A percentile compares a stretch with the other conserved stretches of the same genome.
These are phyloP conservation scores for Aspergillus persii DNA, from an alignment of 2,329 filamentous ascomycete genomes.

Conservation along the genomic window DNA sequence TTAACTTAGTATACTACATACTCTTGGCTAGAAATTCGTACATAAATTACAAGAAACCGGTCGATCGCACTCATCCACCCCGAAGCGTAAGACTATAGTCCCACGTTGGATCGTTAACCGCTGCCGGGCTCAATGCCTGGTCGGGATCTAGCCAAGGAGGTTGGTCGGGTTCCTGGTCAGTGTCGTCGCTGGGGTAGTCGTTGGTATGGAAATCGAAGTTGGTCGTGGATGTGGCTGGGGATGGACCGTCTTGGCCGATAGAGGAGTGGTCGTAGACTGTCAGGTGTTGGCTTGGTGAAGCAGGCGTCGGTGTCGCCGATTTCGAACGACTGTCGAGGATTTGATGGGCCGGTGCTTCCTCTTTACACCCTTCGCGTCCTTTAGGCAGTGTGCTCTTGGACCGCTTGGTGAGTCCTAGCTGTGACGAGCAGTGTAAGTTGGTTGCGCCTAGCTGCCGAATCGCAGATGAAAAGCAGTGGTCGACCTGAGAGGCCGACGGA, in stretches of 20 bases:
- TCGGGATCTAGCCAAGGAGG: conserved; percentile 13
- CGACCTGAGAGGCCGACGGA: conserved; percentile 32
- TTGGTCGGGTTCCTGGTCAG: conserved; percentile 14
- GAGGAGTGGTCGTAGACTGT: not conserved
- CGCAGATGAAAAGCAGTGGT: conserved; percentile 16
- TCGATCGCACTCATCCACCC: not conserved
- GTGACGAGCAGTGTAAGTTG: conserved; percentile 16
- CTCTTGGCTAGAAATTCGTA: too few relatives aligned
- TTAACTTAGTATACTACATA: too few relatives aligned
- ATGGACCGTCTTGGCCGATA: not conserved
- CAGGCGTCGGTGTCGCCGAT: not conserved
- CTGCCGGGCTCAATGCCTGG: conserved; percentile 4
- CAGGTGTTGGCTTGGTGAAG: not conserved
- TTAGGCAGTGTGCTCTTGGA: not conserved
- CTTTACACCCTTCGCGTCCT: not conserved
- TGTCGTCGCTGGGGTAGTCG: conserved; percentile 13
- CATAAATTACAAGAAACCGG: too few relatives aligned
- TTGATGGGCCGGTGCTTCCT: not conserved
- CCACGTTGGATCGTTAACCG: conserved; percentile 17
- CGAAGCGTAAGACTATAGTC: not conserved
- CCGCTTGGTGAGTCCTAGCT: conserved; percentile 7
- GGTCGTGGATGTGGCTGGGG: conserved; percentile 6
- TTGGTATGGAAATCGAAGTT: conserved; percentile 11
- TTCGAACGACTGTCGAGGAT: not conserved
- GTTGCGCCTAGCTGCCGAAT: conserved; percentile 11